phyloP scores from a whole-genome alignment of 192 early-diverging fungal species.

The Linnemannia elongata region DNA sequence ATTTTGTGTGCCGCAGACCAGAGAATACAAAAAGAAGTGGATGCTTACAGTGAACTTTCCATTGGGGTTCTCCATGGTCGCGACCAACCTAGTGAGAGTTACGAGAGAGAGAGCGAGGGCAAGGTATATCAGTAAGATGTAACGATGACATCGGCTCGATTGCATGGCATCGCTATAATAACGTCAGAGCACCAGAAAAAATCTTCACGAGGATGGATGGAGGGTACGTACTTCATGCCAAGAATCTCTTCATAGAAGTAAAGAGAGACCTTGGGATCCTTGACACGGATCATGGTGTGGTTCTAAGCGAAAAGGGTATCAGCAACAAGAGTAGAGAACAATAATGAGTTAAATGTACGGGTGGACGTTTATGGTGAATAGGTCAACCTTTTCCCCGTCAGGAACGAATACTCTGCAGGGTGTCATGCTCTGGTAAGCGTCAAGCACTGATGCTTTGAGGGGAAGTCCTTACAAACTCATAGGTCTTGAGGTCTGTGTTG shows the following conservation, averaged over 20 bases:
- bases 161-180: background rate
- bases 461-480: constrained; percentile 43
- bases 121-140: background rate
- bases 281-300: constrained; percentile 91
- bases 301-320: constrained; percentile 60
- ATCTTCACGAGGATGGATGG: background rate
- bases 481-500: constrained; percentile 51
- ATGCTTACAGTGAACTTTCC: constrained; percentile 62
- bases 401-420: background rate
- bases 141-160: background rate
- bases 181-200: too few relatives aligned
- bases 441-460: background rate
- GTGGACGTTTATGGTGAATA: background rate
- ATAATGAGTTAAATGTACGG: background rate
- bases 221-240: constrained; percentile 79
- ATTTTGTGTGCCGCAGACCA: constrained; percentile 10
- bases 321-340: background rate
- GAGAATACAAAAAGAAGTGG: background rate
- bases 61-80: constrained; percentile 58
- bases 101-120: background rate
- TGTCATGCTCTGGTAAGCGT: background rate
- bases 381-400: background rate
- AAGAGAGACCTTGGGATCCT: constrained; percentile 82
- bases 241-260: constrained; percentile 82
- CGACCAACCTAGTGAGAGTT: constrained; percentile 56